Evolutionary conservation across 2,329 filamentous ascomycete species (phyloP), one percentile per base, ranked within the genome.

Genomic region (Calonectria pauciramosa): DNA sequence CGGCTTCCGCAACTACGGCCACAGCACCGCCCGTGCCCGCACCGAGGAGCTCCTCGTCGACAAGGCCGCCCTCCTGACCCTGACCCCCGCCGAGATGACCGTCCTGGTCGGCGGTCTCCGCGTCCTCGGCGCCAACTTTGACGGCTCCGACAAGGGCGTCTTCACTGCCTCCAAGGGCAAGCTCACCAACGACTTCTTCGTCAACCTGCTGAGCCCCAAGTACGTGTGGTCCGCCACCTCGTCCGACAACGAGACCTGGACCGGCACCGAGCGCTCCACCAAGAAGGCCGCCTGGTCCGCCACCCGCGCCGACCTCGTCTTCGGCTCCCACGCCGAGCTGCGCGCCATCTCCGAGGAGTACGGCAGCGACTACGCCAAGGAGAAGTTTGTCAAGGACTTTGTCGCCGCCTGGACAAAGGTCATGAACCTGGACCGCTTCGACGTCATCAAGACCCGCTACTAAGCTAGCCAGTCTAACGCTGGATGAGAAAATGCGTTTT

Each of bases 131-230:
- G 87, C 90, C 83, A 96, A 96, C 88, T 94, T 88, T 76, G 93
- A 96, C 79, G 92, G 92, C 52, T 94, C 93, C 0, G 82, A 87
- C 30, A 85, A 91, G 72, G 94, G 94, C 73, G 89, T 96, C 72
- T 88, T 96, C 81, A 96, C 94, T 71, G 88, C 89, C 79, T 88
- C 87, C 10, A 92, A 93, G 1, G 94, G 94, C 52, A 85, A 91
- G 79, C 88, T 96, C 80, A 94, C 92, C 82, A 95, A 94, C 85
- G 94, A 96, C 86, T 96, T 95, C 89, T 96, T 96, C 82, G 90
- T 94, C 85, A 95, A 96, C 86, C 88, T 96, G 2, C 90, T 96
- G 30, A 93, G 95, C 81, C 14, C 75, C 18, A 87, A 70, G 60
- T 94, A 90, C 9, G 87, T 85, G 28, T 96, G 94, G 94, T 80